A percentile compares a stretch with the other conserved stretches of the same genome.
Conservation (phyloP, 2,329 filamentous ascomycete species). For the Xylaria sp. region DNA sequence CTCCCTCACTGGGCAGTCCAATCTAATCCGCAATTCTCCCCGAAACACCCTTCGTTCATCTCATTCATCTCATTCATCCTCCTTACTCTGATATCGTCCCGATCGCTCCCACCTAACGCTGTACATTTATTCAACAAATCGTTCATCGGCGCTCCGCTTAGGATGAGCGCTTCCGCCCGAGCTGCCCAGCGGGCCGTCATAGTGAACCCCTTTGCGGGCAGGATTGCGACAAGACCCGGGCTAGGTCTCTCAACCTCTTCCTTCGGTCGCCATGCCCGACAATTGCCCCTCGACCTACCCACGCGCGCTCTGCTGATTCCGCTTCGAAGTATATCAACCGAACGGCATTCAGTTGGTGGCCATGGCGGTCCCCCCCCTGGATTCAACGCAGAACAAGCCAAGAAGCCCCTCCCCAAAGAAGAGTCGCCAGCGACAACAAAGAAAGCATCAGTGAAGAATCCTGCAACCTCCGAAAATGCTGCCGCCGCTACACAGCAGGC, state of each 20-base stretch:
- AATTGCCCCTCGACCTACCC: conserved; percentile 52
- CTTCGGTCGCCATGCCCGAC: conserved; percentile 53
- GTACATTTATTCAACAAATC: background rate
- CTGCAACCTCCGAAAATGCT: conserved; percentile 39
- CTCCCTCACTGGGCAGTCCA: background rate
- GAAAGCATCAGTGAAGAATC: conserved; percentile 41
- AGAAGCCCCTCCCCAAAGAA: conserved; percentile 76
- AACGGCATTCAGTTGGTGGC: conserved; percentile 58
- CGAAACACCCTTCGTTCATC: background rate
- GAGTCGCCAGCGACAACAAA: conserved; percentile 43
- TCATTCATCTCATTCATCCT: background rate
- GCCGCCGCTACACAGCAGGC: conserved; percentile 33
- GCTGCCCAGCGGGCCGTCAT: conserved; percentile 61
- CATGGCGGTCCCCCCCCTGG: conserved; percentile 78
- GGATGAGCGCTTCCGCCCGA: conserved; percentile 62
- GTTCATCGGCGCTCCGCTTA: conserved; percentile 16
- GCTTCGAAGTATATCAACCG: conserved; percentile 61
- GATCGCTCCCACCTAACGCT: background rate
- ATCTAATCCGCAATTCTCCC: conserved; percentile 4
- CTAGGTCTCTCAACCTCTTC: conserved; percentile 54
- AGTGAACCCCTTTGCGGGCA: conserved; percentile 58
- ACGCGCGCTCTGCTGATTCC: conserved; percentile 64
- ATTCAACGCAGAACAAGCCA: conserved; percentile 88
- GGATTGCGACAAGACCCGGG: conserved; percentile 52
- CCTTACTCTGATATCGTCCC: background rate